Evolutionary conservation across 2,329 filamentous ascomycete species (phyloP).

Genomic region (Diaporthe ampelina): DNA sequence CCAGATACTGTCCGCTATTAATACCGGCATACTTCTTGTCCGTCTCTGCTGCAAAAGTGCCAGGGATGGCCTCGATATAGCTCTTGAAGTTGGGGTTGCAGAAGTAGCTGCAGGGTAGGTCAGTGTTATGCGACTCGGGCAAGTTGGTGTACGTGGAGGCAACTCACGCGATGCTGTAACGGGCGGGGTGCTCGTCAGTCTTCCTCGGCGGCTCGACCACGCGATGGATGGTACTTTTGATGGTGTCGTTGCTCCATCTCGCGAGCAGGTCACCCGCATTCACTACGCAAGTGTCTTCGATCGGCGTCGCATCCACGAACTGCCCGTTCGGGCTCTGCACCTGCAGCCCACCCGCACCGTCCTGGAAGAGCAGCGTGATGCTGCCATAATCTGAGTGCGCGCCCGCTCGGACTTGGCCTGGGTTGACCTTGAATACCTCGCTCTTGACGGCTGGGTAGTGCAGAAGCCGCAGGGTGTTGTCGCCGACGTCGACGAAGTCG

Average conservation of each 20-base stretch:
- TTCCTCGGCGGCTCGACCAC: constrained; percentile 86
- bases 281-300: constrained; percentile 84
- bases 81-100: constrained; percentile 87
- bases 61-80: constrained; percentile 84
- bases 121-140: neutral
- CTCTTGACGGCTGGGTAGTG: constrained; percentile 81
- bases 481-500: constrained; percentile 75
- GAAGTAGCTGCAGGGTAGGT: constrained; percentile 72
- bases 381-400: constrained; percentile 79
- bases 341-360: constrained; percentile 68
- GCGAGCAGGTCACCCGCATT: constrained; percentile 91
- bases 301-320: constrained; percentile 87
- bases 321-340: constrained; percentile 78
- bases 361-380: constrained; percentile 74
- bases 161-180: constrained; percentile 86
- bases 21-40: constrained; percentile 86
- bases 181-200: constrained; percentile 74
- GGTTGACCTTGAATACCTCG: constrained; percentile 75
- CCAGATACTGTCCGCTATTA: constrained; percentile 84
- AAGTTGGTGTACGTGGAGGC: neutral
- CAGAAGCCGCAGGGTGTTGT: constrained; percentile 80
- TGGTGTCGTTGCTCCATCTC: constrained; percentile 91
- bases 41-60: constrained; percentile 74
- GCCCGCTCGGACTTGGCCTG: constrained; percentile 80
- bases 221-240: constrained; percentile 90